These are phyloP conservation scores for Agrocybe chaxingu DNA, from an alignment of 768 basidiomycete genomes.

Conservation along the genomic window DNA sequence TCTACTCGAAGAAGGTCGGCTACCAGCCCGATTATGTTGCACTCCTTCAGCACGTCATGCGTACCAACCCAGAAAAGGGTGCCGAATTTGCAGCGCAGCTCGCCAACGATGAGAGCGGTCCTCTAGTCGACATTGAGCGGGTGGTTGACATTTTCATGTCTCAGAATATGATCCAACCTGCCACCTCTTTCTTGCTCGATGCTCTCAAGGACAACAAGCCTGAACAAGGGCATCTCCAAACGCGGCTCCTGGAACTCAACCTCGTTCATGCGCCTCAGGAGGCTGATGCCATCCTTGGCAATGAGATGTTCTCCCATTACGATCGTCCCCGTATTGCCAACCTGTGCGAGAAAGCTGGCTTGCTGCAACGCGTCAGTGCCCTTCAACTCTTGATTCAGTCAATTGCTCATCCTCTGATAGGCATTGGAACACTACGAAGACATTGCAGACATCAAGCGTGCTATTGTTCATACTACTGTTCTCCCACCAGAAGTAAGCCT, in stretches of 20 bases:
- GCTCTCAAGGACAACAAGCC: slow-evolving; percentile 98
- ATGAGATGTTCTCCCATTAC: slow-evolving; percentile 97
- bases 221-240: slow-evolving; percentile 94
- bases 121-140: slow-evolving; percentile 90
- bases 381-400: background rate
- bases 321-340: slow-evolving; percentile 97
- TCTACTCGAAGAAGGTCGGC: slow-evolving; percentile 96
- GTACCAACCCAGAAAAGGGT: slow-evolving; percentile 95
- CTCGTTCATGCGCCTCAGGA: slow-evolving; percentile 96
- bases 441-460: slow-evolving; percentile 97
- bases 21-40: slow-evolving; percentile 91
- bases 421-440: slow-evolving; percentile 99
- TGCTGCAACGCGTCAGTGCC: slow-evolving; percentile 78
- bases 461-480: slow-evolving; percentile 86
- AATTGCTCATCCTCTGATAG: slow-evolving; percentile 35
- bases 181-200: slow-evolving; percentile 95
- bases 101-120: slow-evolving; percentile 89
- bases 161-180: slow-evolving; percentile 99
- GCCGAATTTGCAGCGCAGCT: slow-evolving; percentile 96
- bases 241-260: slow-evolving; percentile 97
- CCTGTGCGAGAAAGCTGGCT: slow-evolving; percentile 96
- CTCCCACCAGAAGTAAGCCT: slow-evolving; percentile 76
- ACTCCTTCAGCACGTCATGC: slow-evolving; percentile 93
- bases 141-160: slow-evolving; percentile 99
- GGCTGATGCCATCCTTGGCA: slow-evolving; percentile 97